A percentile compares a stretch with the other conserved stretches of the same genome.
Evolutionary conservation across 2,329 filamentous ascomycete species (phyloP).

Genomic region (Amauroascus verrucosus): DNA sequence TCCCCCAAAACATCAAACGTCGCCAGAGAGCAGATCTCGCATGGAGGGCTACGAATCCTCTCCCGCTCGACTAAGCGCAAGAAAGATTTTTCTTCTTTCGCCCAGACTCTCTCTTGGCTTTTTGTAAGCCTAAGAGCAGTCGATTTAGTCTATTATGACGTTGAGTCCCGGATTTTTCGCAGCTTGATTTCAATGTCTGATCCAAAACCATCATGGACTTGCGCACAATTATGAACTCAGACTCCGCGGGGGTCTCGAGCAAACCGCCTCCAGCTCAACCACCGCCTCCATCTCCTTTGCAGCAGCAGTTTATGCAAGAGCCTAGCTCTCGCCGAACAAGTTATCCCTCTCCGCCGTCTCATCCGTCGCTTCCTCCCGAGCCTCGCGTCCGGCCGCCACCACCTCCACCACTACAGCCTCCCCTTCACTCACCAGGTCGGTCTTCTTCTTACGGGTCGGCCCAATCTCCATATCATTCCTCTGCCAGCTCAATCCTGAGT

Average conservation of each 20-base stretch:
- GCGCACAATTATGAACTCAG: constrained; percentile 44
- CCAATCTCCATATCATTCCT: constrained; percentile 34
- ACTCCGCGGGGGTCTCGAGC: constrained; percentile 25
- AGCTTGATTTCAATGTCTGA: neutral
- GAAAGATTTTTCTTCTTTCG: too few species aligned
- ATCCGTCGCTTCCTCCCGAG: constrained; percentile 3
- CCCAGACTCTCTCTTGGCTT: too few species aligned
- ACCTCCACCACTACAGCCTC: constrained; percentile 37
- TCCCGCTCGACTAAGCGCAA: too few species aligned
- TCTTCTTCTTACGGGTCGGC: constrained; percentile 31
- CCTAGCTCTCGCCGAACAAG: constrained; percentile 4
- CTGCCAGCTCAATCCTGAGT: constrained; percentile 24
- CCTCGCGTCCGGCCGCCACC: constrained; percentile 24
- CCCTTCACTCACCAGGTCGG: constrained; percentile 36
- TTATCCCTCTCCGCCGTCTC: constrained; percentile 1
- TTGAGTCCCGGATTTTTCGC: neutral
- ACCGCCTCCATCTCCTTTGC: neutral
- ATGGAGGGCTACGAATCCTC: neutral
- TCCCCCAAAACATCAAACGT: constrained; percentile 5
- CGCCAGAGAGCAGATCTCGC: constrained; percentile 2
- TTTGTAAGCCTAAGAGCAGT: neutral
- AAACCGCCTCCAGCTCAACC: constrained; percentile 6
- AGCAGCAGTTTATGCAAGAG: constrained; percentile 1
- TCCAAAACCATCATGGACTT: constrained; percentile 38
- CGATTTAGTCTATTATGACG: neutral